Evolutionary conservation across 768 basidiomycete species (phyloP).

Genomic region (Leccinellum rugosiceps): DNA sequence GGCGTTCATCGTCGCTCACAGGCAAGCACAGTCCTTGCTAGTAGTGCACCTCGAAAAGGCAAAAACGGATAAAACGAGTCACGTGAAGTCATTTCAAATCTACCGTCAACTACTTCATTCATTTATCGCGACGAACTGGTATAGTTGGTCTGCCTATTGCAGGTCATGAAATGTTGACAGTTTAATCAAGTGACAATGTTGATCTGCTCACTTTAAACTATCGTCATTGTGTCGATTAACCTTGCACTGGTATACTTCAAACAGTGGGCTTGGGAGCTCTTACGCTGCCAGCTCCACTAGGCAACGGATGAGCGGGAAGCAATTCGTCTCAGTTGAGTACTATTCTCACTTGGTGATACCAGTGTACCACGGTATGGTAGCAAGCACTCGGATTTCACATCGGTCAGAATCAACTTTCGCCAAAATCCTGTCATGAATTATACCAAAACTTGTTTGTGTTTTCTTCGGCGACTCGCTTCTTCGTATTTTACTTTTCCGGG

Average conservation of each 20-base stretch:
- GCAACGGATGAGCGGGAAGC: neutral
- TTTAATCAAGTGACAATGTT: neutral
- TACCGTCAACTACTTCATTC: no score
- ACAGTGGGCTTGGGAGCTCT: no score
- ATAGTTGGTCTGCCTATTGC: no score
- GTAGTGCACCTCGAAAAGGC: neutral
- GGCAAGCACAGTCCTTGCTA: neutral
- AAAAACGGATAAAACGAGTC: neutral
- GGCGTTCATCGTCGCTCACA: conserved; percentile 41
- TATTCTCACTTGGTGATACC: neutral
- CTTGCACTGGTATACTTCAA: neutral
- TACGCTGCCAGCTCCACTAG: neutral
- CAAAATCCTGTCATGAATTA: neutral
- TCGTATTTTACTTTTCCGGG: neutral
- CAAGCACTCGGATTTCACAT: neutral
- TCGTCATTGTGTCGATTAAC: neutral
- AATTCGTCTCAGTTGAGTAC: neutral
- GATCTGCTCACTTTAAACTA: neutral
- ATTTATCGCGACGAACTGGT: no score
- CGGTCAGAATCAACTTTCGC: neutral
- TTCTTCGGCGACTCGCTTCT: neutral
- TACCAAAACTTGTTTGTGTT: neutral
- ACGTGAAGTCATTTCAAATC: no score
- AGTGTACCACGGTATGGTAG: neutral
- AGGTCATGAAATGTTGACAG: no score